A percentile compares a stretch with the other conserved stretches of the same genome.
These are phyloP conservation scores for Colletotrichum trifolii DNA, from an alignment of 2,329 filamentous ascomycete genomes.

Conservation along the genomic window DNA sequence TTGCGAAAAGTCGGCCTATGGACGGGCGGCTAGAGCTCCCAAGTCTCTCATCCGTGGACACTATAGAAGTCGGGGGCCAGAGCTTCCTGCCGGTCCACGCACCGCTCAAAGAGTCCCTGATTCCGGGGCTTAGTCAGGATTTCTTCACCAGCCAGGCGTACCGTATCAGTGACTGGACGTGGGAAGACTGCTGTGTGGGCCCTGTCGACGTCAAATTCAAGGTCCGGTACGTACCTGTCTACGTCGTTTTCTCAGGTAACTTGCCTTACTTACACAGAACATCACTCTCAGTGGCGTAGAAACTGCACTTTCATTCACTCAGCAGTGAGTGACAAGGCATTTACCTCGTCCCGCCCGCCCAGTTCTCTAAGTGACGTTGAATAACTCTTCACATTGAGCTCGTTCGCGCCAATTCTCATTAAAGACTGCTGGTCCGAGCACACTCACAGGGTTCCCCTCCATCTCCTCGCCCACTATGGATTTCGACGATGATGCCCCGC, in stretches of 20 bases:
- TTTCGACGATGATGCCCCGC: constrained; percentile 74
- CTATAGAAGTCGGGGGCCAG: constrained; percentile 22
- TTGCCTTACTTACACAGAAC: neutral
- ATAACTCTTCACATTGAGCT: neutral
- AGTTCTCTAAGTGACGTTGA: neutral
- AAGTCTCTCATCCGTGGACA: constrained; percentile 19
- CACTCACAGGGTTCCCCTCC: constrained; percentile 30
- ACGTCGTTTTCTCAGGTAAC: neutral
- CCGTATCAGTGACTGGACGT: too few species aligned
- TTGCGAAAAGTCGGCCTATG: constrained; percentile 28
- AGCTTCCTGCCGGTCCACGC: constrained; percentile 14
- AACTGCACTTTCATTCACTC: constrained; percentile 1
- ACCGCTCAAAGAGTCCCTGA: neutral
- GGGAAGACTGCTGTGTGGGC: constrained; percentile 13
- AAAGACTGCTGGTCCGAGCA: constrained; percentile 27
- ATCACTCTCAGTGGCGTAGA: neutral
- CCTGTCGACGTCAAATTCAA: constrained; percentile 26
- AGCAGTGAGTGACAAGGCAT: constrained; percentile 1
- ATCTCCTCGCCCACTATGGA: constrained; percentile 59
- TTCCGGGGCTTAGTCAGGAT: constrained; percentile 28
- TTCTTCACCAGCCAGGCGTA: neutral
- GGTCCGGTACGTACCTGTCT: constrained; percentile 12
- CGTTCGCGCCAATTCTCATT: neutral
- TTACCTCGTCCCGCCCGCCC: too few species aligned
- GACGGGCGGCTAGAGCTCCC: constrained; percentile 32